Conservation (phyloP, 164 flowering plant species). For the Vitis rotundifolia region DNA sequence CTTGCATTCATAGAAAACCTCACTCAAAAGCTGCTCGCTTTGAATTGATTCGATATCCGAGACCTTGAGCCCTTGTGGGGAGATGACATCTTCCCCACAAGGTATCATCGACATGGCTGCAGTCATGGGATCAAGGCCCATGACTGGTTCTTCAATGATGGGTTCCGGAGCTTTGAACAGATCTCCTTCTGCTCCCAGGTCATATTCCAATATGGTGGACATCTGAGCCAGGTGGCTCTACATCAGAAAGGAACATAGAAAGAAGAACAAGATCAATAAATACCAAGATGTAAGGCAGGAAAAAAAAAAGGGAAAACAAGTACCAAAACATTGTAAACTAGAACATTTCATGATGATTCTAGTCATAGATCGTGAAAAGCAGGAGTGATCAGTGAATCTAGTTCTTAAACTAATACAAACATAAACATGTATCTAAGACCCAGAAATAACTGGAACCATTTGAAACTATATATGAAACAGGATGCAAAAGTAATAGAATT, state of each 20-base stretch:
- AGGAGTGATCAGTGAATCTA: too few relatives aligned
- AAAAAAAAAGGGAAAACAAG: background rate
- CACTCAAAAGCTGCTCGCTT: slow-evolving; percentile 56
- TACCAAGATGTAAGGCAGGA: background rate
- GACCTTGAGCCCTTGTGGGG: slow-evolving; percentile 53
- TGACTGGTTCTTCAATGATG: slow-evolving; percentile 63
- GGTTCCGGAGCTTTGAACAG: slow-evolving; percentile 87
- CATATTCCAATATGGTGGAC: slow-evolving; percentile 67
- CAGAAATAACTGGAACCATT: too few relatives aligned
- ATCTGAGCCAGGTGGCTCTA: slow-evolving; percentile 45
- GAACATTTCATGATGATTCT: too few relatives aligned
- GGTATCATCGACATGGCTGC: slow-evolving; percentile 86
- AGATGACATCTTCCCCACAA: slow-evolving; percentile 59
- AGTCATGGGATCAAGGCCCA: slow-evolving; percentile 58
- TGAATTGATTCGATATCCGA: slow-evolving; percentile 57
- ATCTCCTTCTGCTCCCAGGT: slow-evolving; percentile 87
- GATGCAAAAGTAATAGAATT: too few relatives aligned
- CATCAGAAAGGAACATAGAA: background rate
- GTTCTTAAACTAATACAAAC: too few relatives aligned
- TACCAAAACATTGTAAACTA: too few relatives aligned
- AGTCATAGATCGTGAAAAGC: too few relatives aligned
- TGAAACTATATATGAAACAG: too few relatives aligned
- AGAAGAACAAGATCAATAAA: background rate
- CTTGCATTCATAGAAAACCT: slow-evolving; percentile 73
- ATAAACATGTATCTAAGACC: too few relatives aligned